phyloP scores from a whole-genome alignment of 768 basidiomycete species.

The Plicaturopsis crispa region DNA sequence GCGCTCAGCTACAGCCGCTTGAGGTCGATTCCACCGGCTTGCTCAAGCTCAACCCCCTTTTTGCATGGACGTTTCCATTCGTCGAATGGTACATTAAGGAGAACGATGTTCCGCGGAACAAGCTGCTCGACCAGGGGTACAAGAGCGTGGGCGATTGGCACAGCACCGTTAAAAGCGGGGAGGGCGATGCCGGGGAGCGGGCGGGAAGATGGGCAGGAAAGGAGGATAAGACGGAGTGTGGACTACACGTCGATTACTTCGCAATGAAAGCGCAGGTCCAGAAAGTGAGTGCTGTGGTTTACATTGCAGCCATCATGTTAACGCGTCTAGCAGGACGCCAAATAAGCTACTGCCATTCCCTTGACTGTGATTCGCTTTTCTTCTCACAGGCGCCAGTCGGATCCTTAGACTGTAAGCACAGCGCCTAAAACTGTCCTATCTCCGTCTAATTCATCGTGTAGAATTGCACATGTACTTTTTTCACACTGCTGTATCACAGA shows the following conservation, averaged over 20 bases:
- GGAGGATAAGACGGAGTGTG: conserved; percentile 87
- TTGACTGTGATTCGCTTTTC: no score
- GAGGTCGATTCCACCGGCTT: conserved; percentile 89
- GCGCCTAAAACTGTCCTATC: no score
- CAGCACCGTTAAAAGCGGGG: conserved; percentile 68
- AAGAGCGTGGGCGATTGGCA: conserved; percentile 98
- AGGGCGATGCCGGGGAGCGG: conserved; percentile 68
- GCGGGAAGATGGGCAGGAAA: conserved; percentile 89
- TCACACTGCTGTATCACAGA: no score
- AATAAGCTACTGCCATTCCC: no score
- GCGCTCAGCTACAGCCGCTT: conserved; percentile 73
- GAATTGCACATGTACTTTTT: no score
- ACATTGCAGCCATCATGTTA: no score
- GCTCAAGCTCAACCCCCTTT: conserved; percentile 91
- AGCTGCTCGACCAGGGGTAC: conserved; percentile 85
- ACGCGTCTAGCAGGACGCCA: no score
- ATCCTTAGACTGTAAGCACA: no score
- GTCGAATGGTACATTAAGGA: conserved; percentile 81
- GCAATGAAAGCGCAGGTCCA: conserved; percentile 56
- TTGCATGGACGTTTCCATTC: conserved; percentile 75
- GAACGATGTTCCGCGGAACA: conserved; percentile 83
- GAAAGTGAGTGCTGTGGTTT: no score
- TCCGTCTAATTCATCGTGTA: no score
- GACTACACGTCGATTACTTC: conserved; percentile 89
- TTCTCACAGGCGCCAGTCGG: no score